Conservation (phyloP, 305 asterid genomes). For the Fraxinus albicans region DNA sequence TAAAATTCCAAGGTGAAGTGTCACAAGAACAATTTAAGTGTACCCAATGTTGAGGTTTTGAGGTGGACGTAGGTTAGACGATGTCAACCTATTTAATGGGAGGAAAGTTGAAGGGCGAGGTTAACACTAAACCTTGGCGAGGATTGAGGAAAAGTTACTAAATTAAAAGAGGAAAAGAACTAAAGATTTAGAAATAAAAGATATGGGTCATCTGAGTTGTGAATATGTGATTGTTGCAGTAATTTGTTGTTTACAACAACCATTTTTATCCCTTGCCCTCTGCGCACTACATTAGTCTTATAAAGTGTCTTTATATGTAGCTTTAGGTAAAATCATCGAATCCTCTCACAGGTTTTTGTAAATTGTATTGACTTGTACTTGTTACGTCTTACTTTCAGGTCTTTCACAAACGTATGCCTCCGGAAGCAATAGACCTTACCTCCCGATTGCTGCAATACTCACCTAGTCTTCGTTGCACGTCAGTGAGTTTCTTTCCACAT, state of each 20-base stretch:
- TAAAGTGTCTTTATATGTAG: background rate
- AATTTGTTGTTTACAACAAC: background rate
- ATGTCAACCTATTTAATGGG: background rate
- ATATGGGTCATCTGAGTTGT: background rate
- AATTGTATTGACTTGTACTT: background rate
- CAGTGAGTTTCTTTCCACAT: constrained; percentile 54
- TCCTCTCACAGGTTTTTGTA: background rate
- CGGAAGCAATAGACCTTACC: constrained; percentile 95
- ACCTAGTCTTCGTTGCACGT: constrained; percentile 93
- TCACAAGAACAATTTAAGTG: background rate
- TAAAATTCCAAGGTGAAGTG: background rate
- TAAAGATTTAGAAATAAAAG: background rate
- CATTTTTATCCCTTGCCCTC: background rate
- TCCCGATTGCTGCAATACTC: constrained; percentile 95
- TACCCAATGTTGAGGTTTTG: background rate
- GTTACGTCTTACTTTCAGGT: constrained; percentile 44
- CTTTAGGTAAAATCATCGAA: background rate
- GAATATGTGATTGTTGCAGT: background rate
- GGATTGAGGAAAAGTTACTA: background rate
- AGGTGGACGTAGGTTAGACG: background rate
- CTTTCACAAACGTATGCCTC: constrained; percentile 92
- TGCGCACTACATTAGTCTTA: background rate
- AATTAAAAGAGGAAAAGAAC: background rate
- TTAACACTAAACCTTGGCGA: background rate
- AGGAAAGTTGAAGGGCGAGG: background rate